phyloP scores from a whole-genome alignment of 148 eudicot genomes.

The Euryodendron excelsum region DNA sequence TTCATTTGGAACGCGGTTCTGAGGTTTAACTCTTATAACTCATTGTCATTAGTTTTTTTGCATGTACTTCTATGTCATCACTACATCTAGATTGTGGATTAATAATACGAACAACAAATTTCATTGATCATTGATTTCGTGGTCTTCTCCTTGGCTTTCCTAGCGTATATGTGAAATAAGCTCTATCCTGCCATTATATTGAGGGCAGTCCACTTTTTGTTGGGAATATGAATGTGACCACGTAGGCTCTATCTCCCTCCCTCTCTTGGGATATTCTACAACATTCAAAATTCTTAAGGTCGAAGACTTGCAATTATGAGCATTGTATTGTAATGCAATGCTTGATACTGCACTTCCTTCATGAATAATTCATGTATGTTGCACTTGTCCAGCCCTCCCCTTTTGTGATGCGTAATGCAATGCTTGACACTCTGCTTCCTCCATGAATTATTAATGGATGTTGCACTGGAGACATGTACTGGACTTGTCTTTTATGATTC shows the following conservation, averaged over 20 bases:
- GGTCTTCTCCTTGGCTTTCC: background rate
- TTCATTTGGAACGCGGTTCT: constrained; percentile 72
- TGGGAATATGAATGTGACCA: background rate
- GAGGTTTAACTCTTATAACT: constrained; percentile 49
- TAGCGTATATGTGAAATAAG: background rate
- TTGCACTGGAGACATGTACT: background rate
- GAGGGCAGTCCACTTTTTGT: background rate
- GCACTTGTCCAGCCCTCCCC: too few species aligned
- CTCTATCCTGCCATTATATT: background rate
- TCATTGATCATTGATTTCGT: background rate
- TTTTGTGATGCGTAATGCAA: too few species aligned
- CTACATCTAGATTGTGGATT: constrained; percentile 1
- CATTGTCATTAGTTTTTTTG: background rate
- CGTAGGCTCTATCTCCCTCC: background rate
- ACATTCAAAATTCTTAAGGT: background rate
- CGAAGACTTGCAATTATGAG: background rate
- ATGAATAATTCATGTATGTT: too few species aligned
- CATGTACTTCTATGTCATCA: background rate
- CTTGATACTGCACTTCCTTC: too few species aligned
- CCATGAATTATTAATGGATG: background rate
- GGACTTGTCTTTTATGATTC: background rate
- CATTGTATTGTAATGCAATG: background rate
- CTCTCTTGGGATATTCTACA: background rate
- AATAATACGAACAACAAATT: background rate
- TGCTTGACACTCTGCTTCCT: background rate